Base-by-base conservation (phyloP, 2,329 filamentous ascomycete species). In the Fulvia fulva region DNA sequence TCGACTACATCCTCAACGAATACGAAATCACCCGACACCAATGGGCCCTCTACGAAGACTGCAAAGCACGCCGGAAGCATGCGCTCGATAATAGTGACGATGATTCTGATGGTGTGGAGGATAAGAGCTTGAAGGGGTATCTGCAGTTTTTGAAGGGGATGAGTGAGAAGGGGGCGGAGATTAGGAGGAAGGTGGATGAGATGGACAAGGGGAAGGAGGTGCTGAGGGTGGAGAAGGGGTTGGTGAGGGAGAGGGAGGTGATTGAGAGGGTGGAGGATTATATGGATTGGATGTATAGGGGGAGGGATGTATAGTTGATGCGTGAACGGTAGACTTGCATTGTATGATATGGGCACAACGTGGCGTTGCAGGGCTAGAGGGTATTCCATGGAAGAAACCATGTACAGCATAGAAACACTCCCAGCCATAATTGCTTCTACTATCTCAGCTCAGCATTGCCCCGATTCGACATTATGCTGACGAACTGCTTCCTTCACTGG, bases 1-100 rank as follows among this genome's bases (percentile, higher is more conserved):
- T 97, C n/a, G 85, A 94, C 66, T 97, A 96, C 73, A 81, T 86
- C 34, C 75, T 97, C 50, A 80, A 82, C 47, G 88, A 92, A 63
- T 77, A 91, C 1, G 53, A 73, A 0, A 63, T 73, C 2, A 52
- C 58, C 0, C 44, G 62, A 1, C 62, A 71, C 0, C 75, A 77
- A 9, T 73, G 72, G 59, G 73, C 56, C 0, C 71, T 88, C 23
- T 91, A 91, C 70, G 44, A 68, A 1, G 75, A 79, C 16, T 77
- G 84, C 58, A 83, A 85, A 70, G 72, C 67, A 3, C 80, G 88
- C 16, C 82, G 90, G 12, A 75, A 73, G 47, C 76, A 76, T 28
- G 73, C 76, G 0, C 70, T 85, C 34, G 63, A 74, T 12, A 59
- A 56, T 25, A 74, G 79, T 9, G 72, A 77, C 14, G 75, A 75